These are phyloP conservation scores for Taphrina communis DNA, from an alignment of 1,139 yeast species.

Conservation along the genomic window DNA sequence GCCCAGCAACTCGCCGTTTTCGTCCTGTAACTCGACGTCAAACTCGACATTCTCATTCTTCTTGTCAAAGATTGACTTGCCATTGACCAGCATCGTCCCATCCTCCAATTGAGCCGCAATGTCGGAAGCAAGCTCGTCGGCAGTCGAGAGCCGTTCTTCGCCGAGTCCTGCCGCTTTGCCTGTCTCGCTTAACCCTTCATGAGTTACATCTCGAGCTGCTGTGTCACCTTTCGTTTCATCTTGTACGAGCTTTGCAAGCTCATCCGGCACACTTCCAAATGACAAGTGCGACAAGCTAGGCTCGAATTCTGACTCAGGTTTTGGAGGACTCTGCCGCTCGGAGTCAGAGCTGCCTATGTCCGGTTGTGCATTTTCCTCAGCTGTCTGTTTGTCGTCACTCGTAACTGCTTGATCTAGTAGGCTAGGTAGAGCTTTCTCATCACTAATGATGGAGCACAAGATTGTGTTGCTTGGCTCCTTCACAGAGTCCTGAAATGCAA, in stretches of 20 bases:
- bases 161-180: not conserved
- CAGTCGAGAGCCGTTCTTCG: not conserved
- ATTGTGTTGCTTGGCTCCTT: constrained; percentile 56
- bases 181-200: not conserved
- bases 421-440: constrained; percentile 32
- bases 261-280: not conserved
- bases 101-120: constrained; percentile 22
- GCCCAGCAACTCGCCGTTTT: constrained; percentile 19
- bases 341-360: not conserved
- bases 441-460: constrained; percentile 54
- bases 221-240: not conserved
- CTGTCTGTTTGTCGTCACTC: not conserved
- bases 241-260: not conserved
- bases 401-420: constrained; percentile 22
- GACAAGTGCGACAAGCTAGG: constrained; percentile 37
- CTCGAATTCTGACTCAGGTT: not conserved
- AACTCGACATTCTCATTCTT: constrained; percentile 20
- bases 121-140: constrained; percentile 18
- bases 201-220: not conserved
- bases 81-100: constrained; percentile 18
- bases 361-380: not conserved
- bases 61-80: constrained; percentile 9
- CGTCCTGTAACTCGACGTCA: constrained; percentile 26
- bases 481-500: constrained; percentile 57
- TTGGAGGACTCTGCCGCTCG: not conserved